Conservation (phyloP, 2,329 filamentous ascomycete species). For the Cladosporium velox region DNA sequence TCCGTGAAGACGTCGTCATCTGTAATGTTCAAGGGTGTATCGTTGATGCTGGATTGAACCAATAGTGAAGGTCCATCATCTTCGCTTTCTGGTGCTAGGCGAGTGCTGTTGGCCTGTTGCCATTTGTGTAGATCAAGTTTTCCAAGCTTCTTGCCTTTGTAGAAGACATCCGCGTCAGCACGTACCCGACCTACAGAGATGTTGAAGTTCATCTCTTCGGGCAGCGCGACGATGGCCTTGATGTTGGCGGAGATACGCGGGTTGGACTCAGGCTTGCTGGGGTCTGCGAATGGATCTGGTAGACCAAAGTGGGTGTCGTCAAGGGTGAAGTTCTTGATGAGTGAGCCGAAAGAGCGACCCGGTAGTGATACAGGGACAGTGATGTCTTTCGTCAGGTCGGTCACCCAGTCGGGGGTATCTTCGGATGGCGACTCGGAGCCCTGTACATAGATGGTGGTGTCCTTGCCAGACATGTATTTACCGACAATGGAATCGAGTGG, state of each 20-base stretch:
- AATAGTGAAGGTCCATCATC: conserved; percentile 64
- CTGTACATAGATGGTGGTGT: conserved; percentile 78
- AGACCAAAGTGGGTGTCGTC: conserved; percentile 82
- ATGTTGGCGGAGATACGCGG: conserved; percentile 83
- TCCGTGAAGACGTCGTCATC: conserved; percentile 77
- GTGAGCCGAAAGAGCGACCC: conserved; percentile 74
- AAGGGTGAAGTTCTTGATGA: conserved; percentile 86
- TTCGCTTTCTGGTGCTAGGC: conserved; percentile 55
- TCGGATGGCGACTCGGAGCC: conserved; percentile 69
- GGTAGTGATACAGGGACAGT: conserved; percentile 84
- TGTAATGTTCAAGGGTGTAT: conserved; percentile 81
- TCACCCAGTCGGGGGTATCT: conserved; percentile 78
- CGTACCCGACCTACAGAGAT: conserved; percentile 75
- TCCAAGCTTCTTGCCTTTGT: conserved; percentile 75
- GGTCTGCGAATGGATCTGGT: conserved; percentile 77
- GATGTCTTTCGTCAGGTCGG: conserved; percentile 75
- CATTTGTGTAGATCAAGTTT: conserved; percentile 76
- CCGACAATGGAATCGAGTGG: conserved; percentile 81
- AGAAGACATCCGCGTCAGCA: conserved; percentile 78
- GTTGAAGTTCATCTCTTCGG: conserved; percentile 83
- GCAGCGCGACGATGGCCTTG: conserved; percentile 74
- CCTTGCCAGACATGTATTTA: conserved; percentile 77
- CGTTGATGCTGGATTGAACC: conserved; percentile 73
- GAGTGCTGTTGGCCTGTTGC: conserved; percentile 82
- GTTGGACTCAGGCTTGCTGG: conserved; percentile 68